These are phyloP conservation scores for sorghum (Sorghum bicolor) DNA, from an alignment of 176 grass and related monocot species.

Conservation along the genomic window Sorghum_bicolor_NCBIv3 NC_012872.2:1809001-1809500, in stretches of 20 bases:
- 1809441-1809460: conserved; percentile 42
- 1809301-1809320: background rate
- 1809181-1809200: background rate
- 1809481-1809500: background rate
- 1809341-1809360: background rate
- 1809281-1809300: background rate
- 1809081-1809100: background rate
- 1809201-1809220: background rate
- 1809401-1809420: conserved; percentile 10
- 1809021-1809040: background rate
- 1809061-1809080: conserved; percentile 1
- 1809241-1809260: background rate
- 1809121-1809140: background rate
- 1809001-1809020: background rate
- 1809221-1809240: conserved; percentile 10
- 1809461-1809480: background rate
- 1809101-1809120: conserved; percentile 31
- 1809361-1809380: background rate
- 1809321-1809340: background rate
- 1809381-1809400: conserved; percentile 9
- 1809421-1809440: conserved; percentile 24
- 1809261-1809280: background rate
- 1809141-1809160: conserved; percentile 2
- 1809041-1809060: background rate
- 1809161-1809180: conserved; percentile 11